Conservation (phyloP, 495 filamentous ascomycete species). For the Hypoxylon lenormandii region DNA sequence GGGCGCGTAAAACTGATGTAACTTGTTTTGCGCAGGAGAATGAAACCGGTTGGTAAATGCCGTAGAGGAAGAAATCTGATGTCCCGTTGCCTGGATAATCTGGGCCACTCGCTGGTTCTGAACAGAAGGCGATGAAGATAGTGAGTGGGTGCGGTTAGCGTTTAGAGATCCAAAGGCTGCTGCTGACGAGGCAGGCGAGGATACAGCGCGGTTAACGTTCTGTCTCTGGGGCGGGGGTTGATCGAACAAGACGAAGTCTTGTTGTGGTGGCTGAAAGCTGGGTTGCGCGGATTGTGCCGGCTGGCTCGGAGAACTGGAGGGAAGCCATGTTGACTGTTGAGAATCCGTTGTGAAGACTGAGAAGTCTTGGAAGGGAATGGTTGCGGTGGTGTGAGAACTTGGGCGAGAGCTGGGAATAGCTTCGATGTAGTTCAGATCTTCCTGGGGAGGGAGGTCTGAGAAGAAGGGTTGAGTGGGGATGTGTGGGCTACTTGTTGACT, state of each 20-base stretch:
- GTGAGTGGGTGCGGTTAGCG: slow-evolving; percentile 48
- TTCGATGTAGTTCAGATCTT: slow-evolving; percentile 67
- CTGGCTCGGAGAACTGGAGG: slow-evolving; percentile 70
- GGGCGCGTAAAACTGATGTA: slow-evolving; percentile 66
- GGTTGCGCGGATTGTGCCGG: slow-evolving; percentile 68
- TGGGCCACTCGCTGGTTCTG: slow-evolving; percentile 70
- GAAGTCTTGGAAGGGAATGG: slow-evolving; percentile 65
- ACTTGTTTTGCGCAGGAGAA: slow-evolving; percentile 58
- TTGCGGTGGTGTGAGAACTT: slow-evolving; percentile 62
- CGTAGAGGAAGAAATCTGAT: slow-evolving; percentile 65
- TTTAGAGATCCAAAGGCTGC: slow-evolving; percentile 54
- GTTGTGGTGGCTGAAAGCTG: slow-evolving; percentile 57
- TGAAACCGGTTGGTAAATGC: slow-evolving; percentile 68
- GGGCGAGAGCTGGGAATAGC: slow-evolving; percentile 63
- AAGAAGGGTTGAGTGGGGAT: slow-evolving; percentile 59
- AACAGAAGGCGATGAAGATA: slow-evolving; percentile 56
- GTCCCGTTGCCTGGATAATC: slow-evolving; percentile 71
- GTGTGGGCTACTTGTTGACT: slow-evolving; percentile 52
- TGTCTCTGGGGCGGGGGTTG: slow-evolving; percentile 58
- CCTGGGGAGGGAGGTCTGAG: slow-evolving; percentile 66
- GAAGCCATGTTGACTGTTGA: slow-evolving; percentile 68
- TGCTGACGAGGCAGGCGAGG: slow-evolving; percentile 57
- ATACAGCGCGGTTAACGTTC: slow-evolving; percentile 63
- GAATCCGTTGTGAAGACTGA: slow-evolving; percentile 71
- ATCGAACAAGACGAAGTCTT: slow-evolving; percentile 69